These are phyloP conservation scores for Capsella rubella DNA, from an alignment of 441 rosid genomes.

Conservation along the genomic window DNA sequence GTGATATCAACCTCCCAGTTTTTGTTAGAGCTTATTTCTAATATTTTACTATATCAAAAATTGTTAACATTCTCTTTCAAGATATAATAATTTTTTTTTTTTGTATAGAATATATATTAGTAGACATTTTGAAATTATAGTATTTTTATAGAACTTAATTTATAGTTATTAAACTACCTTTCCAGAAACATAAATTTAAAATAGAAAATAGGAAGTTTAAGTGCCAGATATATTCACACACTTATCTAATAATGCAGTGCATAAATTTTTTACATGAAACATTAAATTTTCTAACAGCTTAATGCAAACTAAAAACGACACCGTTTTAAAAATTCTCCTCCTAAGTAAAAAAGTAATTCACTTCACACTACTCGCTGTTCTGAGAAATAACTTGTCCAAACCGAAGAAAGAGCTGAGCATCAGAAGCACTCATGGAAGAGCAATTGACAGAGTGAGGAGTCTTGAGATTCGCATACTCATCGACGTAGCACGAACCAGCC, in stretches of 20 bases:
- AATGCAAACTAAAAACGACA: neutral
- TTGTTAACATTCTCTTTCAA: no score
- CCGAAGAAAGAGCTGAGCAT: constrained; percentile 89
- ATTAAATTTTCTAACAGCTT: constrained; percentile 12
- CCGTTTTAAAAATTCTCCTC: neutral
- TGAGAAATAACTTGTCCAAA: constrained; percentile 96
- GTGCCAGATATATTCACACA: constrained; percentile 32
- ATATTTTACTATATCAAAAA: no score
- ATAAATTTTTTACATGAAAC: constrained; percentile 25
- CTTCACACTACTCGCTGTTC: constrained; percentile 52
- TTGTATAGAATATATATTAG: no score
- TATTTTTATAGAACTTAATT: no score
- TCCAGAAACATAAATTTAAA: neutral
- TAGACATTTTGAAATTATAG: no score
- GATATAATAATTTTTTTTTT: no score
- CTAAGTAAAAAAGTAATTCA: constrained; percentile 33
- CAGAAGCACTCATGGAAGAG: constrained; percentile 94
- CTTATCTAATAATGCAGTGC: constrained; percentile 20
- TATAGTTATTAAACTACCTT: no score
- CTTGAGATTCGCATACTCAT: constrained; percentile 90
- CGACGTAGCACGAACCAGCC: constrained; percentile 66
- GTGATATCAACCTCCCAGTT: no score
- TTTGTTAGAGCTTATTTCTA: no score
- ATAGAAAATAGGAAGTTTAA: neutral
- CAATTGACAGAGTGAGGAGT: constrained; percentile 82